These are phyloP conservation scores for Dothidotthia symphoricarpi DNA, from an alignment of 2,329 filamentous ascomycete species.

Conservation along the genomic window DNA sequence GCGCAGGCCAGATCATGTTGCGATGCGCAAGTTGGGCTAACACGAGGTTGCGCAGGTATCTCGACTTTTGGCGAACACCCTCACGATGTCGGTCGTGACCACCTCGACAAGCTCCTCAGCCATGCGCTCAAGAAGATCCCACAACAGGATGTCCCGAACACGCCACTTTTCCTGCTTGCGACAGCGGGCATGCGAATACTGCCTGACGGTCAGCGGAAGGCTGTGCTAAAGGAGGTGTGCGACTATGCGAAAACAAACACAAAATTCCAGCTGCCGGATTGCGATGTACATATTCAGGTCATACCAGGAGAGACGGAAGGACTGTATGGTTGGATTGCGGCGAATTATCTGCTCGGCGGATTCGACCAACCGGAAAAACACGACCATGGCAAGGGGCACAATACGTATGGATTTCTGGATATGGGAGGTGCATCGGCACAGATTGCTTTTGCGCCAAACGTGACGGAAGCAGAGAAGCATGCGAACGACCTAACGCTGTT, in stretches of 20 bases:
- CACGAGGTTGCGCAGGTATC: constrained; percentile 53
- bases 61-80: constrained; percentile 83
- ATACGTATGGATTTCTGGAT: constrained; percentile 95
- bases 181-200: constrained; percentile 93
- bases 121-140: constrained; percentile 81
- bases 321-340: constrained; percentile 94
- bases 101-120: constrained; percentile 74
- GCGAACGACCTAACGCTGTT: constrained; percentile 84
- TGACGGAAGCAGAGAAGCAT: constrained; percentile 85
- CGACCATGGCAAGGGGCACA: constrained; percentile 79
- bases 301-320: constrained; percentile 96
- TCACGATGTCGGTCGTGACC: constrained; percentile 73
- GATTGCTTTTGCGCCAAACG: constrained; percentile 94
- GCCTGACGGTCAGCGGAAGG: constrained; percentile 67
- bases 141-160: constrained; percentile 70
- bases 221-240: constrained; percentile 76
- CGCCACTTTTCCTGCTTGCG: constrained; percentile 90
- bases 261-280: constrained; percentile 84
- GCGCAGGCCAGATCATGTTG: constrained; percentile 7
- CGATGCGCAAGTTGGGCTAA: constrained; percentile 9
- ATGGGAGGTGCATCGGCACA: constrained; percentile 98
- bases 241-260: constrained; percentile 75
- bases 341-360: constrained; percentile 89
- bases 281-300: constrained; percentile 83
- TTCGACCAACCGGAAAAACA: constrained; percentile 77